Conservation (phyloP, 768 basidiomycete genomes). For the Lactarius hatsudake region DNA sequence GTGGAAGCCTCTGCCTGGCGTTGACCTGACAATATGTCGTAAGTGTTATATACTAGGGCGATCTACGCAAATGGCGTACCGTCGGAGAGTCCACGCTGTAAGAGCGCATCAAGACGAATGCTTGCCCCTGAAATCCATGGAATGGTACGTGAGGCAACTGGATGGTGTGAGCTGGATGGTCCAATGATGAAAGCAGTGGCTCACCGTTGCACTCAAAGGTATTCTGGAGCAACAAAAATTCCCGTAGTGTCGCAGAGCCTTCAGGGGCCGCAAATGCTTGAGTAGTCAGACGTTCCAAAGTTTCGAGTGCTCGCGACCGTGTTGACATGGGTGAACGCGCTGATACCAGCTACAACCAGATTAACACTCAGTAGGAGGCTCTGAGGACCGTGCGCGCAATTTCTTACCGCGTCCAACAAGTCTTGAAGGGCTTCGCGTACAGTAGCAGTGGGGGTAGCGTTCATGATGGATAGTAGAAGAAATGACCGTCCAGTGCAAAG, state of each 20-base stretch:
- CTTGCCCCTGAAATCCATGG: constrained; percentile 57
- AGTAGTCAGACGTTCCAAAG: constrained; percentile 38
- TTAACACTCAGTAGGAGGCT: neutral
- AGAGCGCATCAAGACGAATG: constrained; percentile 48
- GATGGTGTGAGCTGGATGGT: neutral
- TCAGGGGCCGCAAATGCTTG: constrained; percentile 54
- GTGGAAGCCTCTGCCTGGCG: constrained; percentile 46
- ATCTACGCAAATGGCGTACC: constrained; percentile 32
- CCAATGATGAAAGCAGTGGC: constrained; percentile 29
- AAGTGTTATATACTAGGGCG: constrained; percentile 14
- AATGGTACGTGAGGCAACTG: constrained; percentile 68
- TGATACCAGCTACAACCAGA: constrained; percentile 53
- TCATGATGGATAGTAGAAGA: constrained; percentile 6
- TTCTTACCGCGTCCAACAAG: constrained; percentile 65
- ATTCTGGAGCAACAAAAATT: constrained; percentile 59
- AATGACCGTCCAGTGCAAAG: neutral
- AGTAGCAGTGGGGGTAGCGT: neutral
- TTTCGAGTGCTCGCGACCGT: constrained; percentile 53
- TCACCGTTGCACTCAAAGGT: constrained; percentile 81
- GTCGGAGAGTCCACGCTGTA: constrained; percentile 45
- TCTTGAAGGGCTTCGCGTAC: constrained; percentile 54
- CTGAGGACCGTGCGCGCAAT: neutral
- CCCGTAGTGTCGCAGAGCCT: constrained; percentile 41
- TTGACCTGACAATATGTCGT: constrained; percentile 26
- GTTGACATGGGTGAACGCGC: constrained; percentile 51